Conservation (phyloP, 306 rosid genomes). For the Chamaecrista fasciculata region DNA sequence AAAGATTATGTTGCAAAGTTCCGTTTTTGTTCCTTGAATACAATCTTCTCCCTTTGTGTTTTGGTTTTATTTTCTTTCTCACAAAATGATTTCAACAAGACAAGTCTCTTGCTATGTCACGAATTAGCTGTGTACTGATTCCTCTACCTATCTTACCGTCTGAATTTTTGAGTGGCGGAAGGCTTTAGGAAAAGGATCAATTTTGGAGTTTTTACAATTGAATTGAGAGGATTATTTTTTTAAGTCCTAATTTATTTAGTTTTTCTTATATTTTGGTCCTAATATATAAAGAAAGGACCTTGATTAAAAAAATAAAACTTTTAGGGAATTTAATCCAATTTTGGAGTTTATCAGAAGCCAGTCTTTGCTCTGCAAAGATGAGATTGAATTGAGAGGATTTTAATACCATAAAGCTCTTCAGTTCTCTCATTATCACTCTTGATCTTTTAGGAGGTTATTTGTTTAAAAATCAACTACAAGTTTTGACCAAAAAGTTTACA, state of each 20-base stretch:
- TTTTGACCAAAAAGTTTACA: background rate
- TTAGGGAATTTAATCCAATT: no score
- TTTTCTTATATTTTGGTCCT: no score
- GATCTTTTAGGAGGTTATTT: background rate
- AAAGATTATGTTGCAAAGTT: slow-evolving; percentile 15
- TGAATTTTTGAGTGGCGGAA: slow-evolving; percentile 45
- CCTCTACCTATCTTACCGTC: slow-evolving; percentile 22
- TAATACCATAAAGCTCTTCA: slow-evolving; percentile 7
- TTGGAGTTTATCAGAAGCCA: slow-evolving; percentile 33
- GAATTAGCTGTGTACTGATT: slow-evolving; percentile 27
- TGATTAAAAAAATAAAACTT: no score
- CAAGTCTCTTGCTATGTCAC: slow-evolving; percentile 22
- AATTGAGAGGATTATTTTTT: slow-evolving; percentile 32
- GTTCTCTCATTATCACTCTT: background rate
- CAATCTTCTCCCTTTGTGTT: slow-evolving; percentile 1
- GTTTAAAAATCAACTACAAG: background rate
- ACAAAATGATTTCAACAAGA: slow-evolving; percentile 27
- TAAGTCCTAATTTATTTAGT: no score
- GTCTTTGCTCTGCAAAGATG: no score
- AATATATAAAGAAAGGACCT: no score
- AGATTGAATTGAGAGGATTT: slow-evolving; percentile 14
- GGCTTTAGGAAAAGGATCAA: slow-evolving; percentile 22
- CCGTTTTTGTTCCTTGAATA: background rate
- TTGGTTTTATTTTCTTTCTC: background rate
- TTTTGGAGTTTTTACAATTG: no score